Conservation (phyloP, 768 basidiomycete species). For the Lactarius psammicola region DNA sequence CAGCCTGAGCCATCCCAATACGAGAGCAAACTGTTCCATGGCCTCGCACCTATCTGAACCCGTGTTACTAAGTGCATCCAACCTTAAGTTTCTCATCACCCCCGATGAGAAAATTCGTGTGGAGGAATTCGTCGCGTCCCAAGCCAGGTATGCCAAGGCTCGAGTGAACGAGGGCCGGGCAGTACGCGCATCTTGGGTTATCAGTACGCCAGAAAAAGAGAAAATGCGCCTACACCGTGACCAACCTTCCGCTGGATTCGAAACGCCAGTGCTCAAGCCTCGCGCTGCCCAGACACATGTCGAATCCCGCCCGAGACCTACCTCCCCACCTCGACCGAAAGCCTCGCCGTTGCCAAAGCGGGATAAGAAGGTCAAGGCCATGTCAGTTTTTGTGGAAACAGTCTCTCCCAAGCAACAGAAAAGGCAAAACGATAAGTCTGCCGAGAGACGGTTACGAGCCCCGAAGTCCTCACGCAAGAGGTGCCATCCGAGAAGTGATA, state of each 20-base stretch:
- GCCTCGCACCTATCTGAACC: background rate
- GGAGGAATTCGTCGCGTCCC: slow-evolving; percentile 48
- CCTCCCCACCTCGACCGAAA: background rate
- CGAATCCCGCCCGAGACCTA: background rate
- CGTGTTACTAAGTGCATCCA: slow-evolving; percentile 4
- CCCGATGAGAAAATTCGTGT: slow-evolving; percentile 46
- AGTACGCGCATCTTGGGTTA: slow-evolving; percentile 30
- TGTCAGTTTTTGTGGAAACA: background rate
- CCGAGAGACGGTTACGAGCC: background rate
- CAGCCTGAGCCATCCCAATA: background rate
- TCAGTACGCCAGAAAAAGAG: slow-evolving; percentile 2
- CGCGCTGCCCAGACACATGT: slow-evolving; percentile 13
- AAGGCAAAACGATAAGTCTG: background rate
- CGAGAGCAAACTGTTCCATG: background rate
- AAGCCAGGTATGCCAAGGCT: slow-evolving; percentile 43
- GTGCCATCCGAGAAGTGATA: slow-evolving; percentile 23
- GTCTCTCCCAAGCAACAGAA: slow-evolving; percentile 1
- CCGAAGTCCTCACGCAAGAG: slow-evolving; percentile 3
- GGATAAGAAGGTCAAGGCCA: background rate
- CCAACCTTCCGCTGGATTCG: slow-evolving; percentile 22
- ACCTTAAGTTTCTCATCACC: slow-evolving; percentile 28
- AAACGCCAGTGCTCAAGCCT: slow-evolving; percentile 31
- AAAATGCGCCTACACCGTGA: slow-evolving; percentile 14
- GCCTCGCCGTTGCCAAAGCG: background rate
- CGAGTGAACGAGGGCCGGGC: slow-evolving; percentile 45